Percentiles rank a stretch among this genome's conserved stretches.
Conservation (phyloP, 495 filamentous ascomycete genomes). For the Talaromyces thailandensis region DNA sequence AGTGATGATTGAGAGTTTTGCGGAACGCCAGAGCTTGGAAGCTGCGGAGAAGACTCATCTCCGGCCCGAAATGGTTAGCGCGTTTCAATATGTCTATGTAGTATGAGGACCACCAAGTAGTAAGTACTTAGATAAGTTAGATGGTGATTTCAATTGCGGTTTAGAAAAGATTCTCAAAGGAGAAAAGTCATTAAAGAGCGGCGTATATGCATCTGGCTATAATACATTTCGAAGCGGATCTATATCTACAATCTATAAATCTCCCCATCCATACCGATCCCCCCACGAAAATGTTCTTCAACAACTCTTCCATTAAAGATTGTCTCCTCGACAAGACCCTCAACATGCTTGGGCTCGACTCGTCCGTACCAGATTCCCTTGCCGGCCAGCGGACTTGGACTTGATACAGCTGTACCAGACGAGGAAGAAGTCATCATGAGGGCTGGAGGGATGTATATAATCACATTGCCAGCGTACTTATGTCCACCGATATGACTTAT, state of each 20-base stretch:
- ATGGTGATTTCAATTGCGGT: not conserved
- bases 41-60: slow-evolving; percentile 6
- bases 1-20: not conserved
- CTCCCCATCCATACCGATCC: slow-evolving; percentile 27
- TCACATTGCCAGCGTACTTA: slow-evolving; percentile 89
- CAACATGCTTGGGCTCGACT: slow-evolving; percentile 76
- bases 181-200: not conserved
- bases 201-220: not conserved
- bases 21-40: not conserved
- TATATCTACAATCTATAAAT: slow-evolving; percentile 28
- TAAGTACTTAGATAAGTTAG: too few relatives aligned
- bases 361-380: slow-evolving; percentile 91
- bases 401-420: slow-evolving; percentile 4
- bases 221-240: not conserved
- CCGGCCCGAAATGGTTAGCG: slow-evolving; percentile 7
- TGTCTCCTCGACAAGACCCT: slow-evolving; percentile 78
- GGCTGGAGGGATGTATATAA: slow-evolving; percentile 71
- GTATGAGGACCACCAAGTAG: too few relatives aligned
- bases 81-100: too few relatives aligned
- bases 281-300: slow-evolving; percentile 57
- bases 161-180: not conserved
- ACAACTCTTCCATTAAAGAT: slow-evolving; percentile 65
- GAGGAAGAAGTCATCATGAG: slow-evolving; percentile 17
- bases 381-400: slow-evolving; percentile 54
- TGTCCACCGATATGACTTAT: slow-evolving; percentile 91